These are phyloP conservation scores for Neofusicoccum umdonicola DNA, from an alignment of 2,329 filamentous ascomycete genomes.

Conservation along the genomic window DNA sequence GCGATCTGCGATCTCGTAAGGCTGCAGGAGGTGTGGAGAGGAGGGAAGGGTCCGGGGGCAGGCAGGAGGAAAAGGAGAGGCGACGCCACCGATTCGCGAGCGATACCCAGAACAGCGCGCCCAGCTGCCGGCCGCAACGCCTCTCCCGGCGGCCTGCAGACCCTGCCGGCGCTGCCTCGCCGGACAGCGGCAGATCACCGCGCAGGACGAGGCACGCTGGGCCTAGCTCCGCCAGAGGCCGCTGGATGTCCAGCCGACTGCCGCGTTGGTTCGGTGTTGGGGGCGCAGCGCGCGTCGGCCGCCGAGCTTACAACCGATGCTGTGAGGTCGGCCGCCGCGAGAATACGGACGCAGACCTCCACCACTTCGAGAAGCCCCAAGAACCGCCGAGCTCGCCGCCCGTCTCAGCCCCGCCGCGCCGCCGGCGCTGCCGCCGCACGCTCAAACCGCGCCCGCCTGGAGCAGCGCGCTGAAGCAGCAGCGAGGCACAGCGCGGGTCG, in stretches of 20 bases:
- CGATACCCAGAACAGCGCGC: not conserved
- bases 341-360: not conserved
- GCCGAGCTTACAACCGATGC: not conserved
- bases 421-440: not conserved
- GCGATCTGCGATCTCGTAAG: slow-evolving; percentile 8
- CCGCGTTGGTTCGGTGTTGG: not conserved
- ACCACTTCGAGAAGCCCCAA: not conserved
- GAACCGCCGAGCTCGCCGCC: not conserved
- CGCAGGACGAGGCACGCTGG: not conserved
- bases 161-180: not conserved
- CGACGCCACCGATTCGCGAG: not conserved
- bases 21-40: slow-evolving; percentile 2
- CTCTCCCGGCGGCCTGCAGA: slow-evolving; percentile 9
- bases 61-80: not conserved
- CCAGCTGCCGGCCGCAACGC: not conserved
- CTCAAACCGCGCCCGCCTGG: not conserved
- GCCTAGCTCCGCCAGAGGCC: not conserved
- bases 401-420: not conserved
- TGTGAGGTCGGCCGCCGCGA: not conserved
- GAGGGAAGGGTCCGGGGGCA: not conserved
- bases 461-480: not conserved
- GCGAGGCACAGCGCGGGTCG: no score
- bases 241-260: not conserved
- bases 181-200: slow-evolving; percentile 3
- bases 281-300: not conserved